phyloP scores from a whole-genome alignment of 2,329 filamentous ascomycete species.

The Neophaeococcomyces aloes region DNA sequence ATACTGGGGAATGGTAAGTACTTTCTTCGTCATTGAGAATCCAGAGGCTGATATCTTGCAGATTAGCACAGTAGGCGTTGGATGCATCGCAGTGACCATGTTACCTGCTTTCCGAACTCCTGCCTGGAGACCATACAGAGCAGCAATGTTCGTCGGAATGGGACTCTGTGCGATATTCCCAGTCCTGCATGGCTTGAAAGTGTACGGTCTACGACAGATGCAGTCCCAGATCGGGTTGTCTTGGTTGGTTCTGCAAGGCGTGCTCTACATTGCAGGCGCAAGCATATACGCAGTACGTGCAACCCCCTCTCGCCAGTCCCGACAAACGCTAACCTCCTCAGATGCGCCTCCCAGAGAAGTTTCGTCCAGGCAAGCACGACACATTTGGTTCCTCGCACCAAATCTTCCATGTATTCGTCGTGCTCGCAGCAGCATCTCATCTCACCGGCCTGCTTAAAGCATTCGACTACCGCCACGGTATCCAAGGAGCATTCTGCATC shows the following conservation, averaged over 20 bases:
- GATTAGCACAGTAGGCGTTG: slow-evolving; percentile 69
- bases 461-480: slow-evolving; percentile 71
- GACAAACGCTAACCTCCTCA: slow-evolving; percentile 26
- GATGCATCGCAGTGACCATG: slow-evolving; percentile 66
- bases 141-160: slow-evolving; percentile 79
- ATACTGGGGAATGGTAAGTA: slow-evolving; percentile 65
- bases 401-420: slow-evolving; percentile 84
- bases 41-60: slow-evolving; percentile 27
- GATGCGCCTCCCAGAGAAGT: slow-evolving; percentile 73
- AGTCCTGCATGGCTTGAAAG: slow-evolving; percentile 60
- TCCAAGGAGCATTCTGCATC: slow-evolving; percentile 13
- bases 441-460: slow-evolving; percentile 70
- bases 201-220: slow-evolving; percentile 58
- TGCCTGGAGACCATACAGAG: slow-evolving; percentile 71
- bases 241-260: slow-evolving; percentile 71
- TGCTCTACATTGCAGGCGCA: slow-evolving; percentile 76
- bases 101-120: slow-evolving; percentile 77
- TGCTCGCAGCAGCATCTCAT: slow-evolving; percentile 72
- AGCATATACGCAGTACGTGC: slow-evolving; percentile 66
- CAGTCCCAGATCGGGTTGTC: slow-evolving; percentile 64
- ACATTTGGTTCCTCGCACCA: slow-evolving; percentile 91
- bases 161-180: slow-evolving; percentile 76
- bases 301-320: slow-evolving; percentile 1
- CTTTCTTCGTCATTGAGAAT: neutral
- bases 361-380: slow-evolving; percentile 68